Conservation (phyloP, 2,329 filamentous ascomycete genomes). For the Fusarium phyllophilum region DNA sequence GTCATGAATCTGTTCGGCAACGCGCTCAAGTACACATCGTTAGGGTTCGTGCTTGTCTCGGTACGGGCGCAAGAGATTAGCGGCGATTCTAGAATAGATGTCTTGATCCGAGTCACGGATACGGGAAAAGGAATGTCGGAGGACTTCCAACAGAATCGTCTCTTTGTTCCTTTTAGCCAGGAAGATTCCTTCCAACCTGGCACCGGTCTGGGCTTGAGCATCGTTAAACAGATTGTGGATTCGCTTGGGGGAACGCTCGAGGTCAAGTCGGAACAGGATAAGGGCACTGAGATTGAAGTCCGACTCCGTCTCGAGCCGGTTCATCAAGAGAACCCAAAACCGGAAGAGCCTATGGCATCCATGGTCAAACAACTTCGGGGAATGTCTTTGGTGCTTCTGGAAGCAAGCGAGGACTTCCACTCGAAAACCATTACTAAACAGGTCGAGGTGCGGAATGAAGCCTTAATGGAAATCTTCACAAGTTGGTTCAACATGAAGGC, state of each 20-base stretch:
- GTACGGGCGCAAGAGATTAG: slow-evolving; percentile 41
- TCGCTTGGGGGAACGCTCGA: slow-evolving; percentile 69
- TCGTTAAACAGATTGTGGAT: slow-evolving; percentile 69
- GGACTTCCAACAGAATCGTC: slow-evolving; percentile 67
- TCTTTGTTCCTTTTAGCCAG: slow-evolving; percentile 72
- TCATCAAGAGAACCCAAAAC: neutral
- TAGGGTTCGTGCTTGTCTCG: slow-evolving; percentile 60
- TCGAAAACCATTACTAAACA: slow-evolving; percentile 17
- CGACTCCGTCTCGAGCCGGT: slow-evolving; percentile 52
- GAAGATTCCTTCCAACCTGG: slow-evolving; percentile 70
- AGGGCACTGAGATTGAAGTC: slow-evolving; percentile 66
- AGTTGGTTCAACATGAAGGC: slow-evolving; percentile 51
- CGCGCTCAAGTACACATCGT: slow-evolving; percentile 68
- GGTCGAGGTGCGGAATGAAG: slow-evolving; percentile 42
- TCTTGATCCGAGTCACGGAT: slow-evolving; percentile 64
- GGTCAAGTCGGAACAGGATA: slow-evolving; percentile 62
- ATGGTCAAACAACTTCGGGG: slow-evolving; percentile 30
- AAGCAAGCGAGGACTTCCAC: slow-evolving; percentile 2
- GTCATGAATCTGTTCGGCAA: slow-evolving; percentile 73
- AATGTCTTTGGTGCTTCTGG: slow-evolving; percentile 32
- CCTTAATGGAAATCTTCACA: slow-evolving; percentile 44
- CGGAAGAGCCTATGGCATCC: slow-evolving; percentile 24
- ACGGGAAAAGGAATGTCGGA: slow-evolving; percentile 72
- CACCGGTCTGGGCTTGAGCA: slow-evolving; percentile 70
- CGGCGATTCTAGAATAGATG: slow-evolving; percentile 36